Evolutionary conservation across 352 stramenopile species (phyloP).

Genomic region (Elongisporangium anandrum): DNA sequence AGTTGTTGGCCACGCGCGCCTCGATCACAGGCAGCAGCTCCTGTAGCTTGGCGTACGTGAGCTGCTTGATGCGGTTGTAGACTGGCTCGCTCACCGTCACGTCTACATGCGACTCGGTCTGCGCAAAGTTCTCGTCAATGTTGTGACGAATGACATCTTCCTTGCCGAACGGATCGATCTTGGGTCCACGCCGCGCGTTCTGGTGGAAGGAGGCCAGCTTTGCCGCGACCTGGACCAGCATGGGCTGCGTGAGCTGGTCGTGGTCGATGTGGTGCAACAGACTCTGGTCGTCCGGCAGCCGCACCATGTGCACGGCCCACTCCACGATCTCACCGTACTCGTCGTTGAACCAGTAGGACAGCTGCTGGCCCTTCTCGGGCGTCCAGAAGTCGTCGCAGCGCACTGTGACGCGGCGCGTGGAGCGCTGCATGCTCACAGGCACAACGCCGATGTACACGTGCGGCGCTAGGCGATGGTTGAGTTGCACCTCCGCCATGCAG

Average conservation of each 20-base stretch:
- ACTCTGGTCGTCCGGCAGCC: constrained; percentile 51
- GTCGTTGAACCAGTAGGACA: constrained; percentile 66
- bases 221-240: constrained; percentile 33
- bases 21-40: constrained; percentile 36
- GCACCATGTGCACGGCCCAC: constrained; percentile 73
- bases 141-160: constrained; percentile 49
- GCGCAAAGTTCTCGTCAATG: constrained; percentile 72
- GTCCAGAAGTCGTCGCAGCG: constrained; percentile 68
- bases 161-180: constrained; percentile 55
- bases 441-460: constrained; percentile 65
- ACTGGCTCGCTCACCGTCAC: constrained; percentile 41
- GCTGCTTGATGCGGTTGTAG: constrained; percentile 43
- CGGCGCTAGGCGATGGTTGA: constrained; percentile 64
- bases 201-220: constrained; percentile 56
- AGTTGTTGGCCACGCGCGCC: constrained; percentile 42
- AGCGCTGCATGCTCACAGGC: constrained; percentile 59
- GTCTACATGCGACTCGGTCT: constrained; percentile 42
- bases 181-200: constrained; percentile 38
- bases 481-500: constrained; percentile 64
- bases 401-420: constrained; percentile 41
- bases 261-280: constrained; percentile 35
- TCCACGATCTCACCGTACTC: constrained; percentile 68
- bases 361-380: constrained; percentile 45
- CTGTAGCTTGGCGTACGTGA: constrained; percentile 44
- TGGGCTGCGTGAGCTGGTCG: constrained; percentile 21